A percentile compares a stretch with the other conserved stretches of the same genome.
These are phyloP conservation scores for Neotropicomus parvogracilis DNA, from an alignment of 1,284 basidiomycete genomes.

Conservation along the genomic window DNA sequence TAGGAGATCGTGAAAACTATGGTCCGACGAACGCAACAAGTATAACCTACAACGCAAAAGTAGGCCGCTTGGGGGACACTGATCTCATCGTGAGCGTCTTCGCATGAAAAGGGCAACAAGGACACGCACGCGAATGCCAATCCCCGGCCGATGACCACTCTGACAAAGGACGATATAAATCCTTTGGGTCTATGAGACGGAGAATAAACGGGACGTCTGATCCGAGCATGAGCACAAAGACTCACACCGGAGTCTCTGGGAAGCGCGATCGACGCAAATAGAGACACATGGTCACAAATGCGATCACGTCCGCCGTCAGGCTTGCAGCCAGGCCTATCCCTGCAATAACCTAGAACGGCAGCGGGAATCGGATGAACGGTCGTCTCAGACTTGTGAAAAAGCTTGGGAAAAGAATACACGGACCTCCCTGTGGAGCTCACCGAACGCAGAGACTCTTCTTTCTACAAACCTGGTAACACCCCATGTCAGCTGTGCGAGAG, in stretches of 20 bases:
- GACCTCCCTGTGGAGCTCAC: slow-evolving; percentile 23
- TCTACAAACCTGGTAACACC: slow-evolving; percentile 21
- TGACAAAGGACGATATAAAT: slow-evolving; percentile 8
- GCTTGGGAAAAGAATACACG: not conserved
- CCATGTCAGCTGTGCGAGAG: slow-evolving; percentile 2
- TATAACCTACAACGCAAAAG: slow-evolving; percentile 24
- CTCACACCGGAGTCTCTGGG: slow-evolving; percentile 31
- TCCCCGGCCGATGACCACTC: slow-evolving; percentile 32
- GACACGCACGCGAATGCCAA: slow-evolving; percentile 29
- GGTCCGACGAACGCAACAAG: not conserved
- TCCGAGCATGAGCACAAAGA: not conserved
- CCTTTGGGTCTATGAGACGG: slow-evolving; percentile 18
- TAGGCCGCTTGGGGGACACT: slow-evolving; percentile 28
- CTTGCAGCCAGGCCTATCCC: slow-evolving; percentile 24
- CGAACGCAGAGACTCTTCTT: slow-evolving; percentile 22
- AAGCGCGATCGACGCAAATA: slow-evolving; percentile 30
- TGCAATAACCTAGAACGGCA: slow-evolving; percentile 17
- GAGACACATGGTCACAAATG: slow-evolving; percentile 28
- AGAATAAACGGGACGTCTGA: not conserved
- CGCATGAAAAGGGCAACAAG: not conserved
- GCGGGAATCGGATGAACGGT: not conserved
- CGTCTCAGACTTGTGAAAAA: not conserved
- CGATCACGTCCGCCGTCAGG: slow-evolving; percentile 24
- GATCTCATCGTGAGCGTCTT: not conserved
- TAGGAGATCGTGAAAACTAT: slow-evolving; percentile 11